phyloP scores from a whole-genome alignment of 768 basidiomycete genomes.

The Hygrocybe coccinea region DNA sequence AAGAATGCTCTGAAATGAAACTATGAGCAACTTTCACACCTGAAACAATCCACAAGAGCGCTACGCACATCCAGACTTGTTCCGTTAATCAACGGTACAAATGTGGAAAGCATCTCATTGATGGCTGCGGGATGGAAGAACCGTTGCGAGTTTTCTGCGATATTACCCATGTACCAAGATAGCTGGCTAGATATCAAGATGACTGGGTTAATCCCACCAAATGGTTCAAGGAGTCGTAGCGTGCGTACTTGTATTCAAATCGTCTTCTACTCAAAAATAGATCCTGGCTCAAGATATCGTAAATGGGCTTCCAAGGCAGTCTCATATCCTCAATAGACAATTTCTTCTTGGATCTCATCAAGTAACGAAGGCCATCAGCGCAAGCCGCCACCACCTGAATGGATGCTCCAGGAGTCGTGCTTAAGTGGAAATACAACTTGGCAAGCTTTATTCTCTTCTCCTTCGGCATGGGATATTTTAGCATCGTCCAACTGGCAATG shows the following conservation, averaged over 20 bases:
- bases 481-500: slow-evolving; percentile 61
- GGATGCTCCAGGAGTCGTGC: slow-evolving; percentile 73
- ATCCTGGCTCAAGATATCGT: slow-evolving; percentile 63
- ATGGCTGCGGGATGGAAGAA: slow-evolving; percentile 89
- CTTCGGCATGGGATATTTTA: slow-evolving; percentile 85
- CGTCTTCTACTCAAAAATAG: slow-evolving; percentile 73
- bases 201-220: slow-evolving; percentile 4
- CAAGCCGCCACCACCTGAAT: slow-evolving; percentile 61
- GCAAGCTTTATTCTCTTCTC: slow-evolving; percentile 68
- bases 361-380: slow-evolving; percentile 54
- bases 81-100: slow-evolving; percentile 74
- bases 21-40: slow-evolving; percentile 3
- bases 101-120: slow-evolving; percentile 83
- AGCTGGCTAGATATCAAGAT: slow-evolving; percentile 45
- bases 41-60: neutral
- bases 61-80: slow-evolving; percentile 63
- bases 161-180: slow-evolving; percentile 73
- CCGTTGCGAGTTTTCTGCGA: slow-evolving; percentile 61
- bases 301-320: slow-evolving; percentile 79
- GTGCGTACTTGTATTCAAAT: slow-evolving; percentile 69
- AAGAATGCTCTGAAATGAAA: slow-evolving; percentile 53
- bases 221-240: neutral
- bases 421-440: slow-evolving; percentile 74
- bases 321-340: slow-evolving; percentile 72
- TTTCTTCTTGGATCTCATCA: slow-evolving; percentile 68